A percentile compares a stretch with the other conserved stretches of the same genome.
Conservation (phyloP, 129 eudicot genomes). For the Pulicaria dysenterica region DNA sequence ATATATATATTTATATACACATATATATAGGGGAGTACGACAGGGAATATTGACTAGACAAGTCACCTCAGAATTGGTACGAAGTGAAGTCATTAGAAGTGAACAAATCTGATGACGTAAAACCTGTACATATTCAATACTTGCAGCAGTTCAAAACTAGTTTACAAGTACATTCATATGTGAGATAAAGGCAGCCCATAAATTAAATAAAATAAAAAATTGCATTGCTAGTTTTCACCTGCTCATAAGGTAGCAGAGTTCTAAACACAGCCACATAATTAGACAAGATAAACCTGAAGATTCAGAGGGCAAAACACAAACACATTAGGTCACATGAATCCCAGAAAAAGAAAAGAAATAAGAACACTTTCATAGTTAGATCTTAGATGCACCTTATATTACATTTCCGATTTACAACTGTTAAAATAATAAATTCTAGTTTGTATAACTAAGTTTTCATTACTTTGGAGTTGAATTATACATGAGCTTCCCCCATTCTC, state of each 20-base stretch:
- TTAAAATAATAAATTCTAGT: slow-evolving; percentile 7
- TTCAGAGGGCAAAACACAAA: slow-evolving; percentile 26
- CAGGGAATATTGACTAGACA: slow-evolving; percentile 22
- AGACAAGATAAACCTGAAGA: slow-evolving; percentile 81
- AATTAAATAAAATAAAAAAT: not conserved
- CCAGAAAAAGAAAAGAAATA: not conserved
- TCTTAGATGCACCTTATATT: not conserved
- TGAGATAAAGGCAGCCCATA: slow-evolving; percentile 3
- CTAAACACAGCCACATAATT: slow-evolving; percentile 88
- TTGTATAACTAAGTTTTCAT: not conserved
- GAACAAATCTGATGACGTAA: slow-evolving; percentile 94
- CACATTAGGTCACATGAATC: slow-evolving; percentile 13
- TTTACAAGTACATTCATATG: slow-evolving; percentile 1
- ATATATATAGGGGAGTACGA: too few species aligned
- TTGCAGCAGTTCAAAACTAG: slow-evolving; percentile 18
- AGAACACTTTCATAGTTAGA: slow-evolving; percentile 1
- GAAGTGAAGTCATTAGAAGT: slow-evolving; percentile 97
- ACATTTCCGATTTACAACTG: slow-evolving; percentile 18
- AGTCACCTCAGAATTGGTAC: slow-evolving; percentile 90
- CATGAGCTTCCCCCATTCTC: slow-evolving; percentile 1
- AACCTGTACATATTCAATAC: slow-evolving; percentile 58
- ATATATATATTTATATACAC: too few species aligned
- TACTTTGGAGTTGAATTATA: not conserved
- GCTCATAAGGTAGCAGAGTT: slow-evolving; percentile 85
- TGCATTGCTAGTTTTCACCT: slow-evolving; percentile 48